These are phyloP conservation scores for Pythium insidiosum DNA, from an alignment of 352 stramenopile genomes.

Conservation along the genomic window DNA sequence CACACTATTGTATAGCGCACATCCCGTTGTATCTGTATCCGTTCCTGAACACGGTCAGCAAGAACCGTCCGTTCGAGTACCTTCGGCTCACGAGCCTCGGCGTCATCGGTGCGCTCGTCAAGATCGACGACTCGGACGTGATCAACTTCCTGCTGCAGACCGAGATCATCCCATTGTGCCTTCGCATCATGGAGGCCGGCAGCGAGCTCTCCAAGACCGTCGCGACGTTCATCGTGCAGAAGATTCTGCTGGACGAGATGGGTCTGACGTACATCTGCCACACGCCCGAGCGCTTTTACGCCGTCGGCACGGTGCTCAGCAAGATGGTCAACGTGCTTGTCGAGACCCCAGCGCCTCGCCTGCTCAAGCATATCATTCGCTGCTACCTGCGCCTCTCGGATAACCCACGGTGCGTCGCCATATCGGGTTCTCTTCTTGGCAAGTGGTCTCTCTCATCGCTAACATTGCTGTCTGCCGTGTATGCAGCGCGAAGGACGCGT, in stretches of 20 bases:
- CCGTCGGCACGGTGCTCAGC: conserved; percentile 88
- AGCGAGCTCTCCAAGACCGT: conserved; percentile 98
- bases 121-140: conserved; percentile 98
- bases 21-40: conserved; percentile 98
- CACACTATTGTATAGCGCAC: no score
- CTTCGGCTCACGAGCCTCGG: conserved; percentile 95
- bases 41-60: conserved; percentile 98
- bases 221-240: conserved; percentile 99
- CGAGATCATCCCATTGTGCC: conserved; percentile 98
- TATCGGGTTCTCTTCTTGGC: background rate
- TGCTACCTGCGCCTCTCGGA: conserved; percentile 96
- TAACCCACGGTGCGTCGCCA: conserved; percentile 35
- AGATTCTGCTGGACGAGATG: conserved; percentile 98
- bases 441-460: background rate
- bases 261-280: conserved; percentile 98
- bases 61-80: conserved; percentile 99
- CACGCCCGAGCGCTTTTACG: conserved; percentile 92
- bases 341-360: conserved; percentile 87
- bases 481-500: conserved; percentile 94
- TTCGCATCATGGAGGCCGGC: conserved; percentile 98
- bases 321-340: conserved; percentile 97
- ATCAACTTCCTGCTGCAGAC: conserved; percentile 99
- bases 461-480: no score
- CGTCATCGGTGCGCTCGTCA: conserved; percentile 98
- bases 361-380: conserved; percentile 99